phyloP scores from a whole-genome alignment of 2,329 filamentous ascomycete genomes.

The Aspergillus phoenicis region DNA sequence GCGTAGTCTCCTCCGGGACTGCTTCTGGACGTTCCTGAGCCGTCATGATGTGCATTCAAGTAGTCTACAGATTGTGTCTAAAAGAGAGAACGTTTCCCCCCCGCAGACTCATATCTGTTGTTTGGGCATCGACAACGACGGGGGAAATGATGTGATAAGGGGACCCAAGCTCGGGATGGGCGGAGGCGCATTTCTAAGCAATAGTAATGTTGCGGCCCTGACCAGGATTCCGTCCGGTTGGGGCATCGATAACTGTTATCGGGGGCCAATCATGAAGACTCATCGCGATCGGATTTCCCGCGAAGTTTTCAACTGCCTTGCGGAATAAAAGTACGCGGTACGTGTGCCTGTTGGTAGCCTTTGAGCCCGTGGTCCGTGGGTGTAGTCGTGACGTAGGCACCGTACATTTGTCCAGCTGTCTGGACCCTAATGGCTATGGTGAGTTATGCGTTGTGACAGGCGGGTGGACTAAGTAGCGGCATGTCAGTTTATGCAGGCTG shows the following conservation, averaged over 20 bases:
- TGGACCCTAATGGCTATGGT: not conserved
- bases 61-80: not conserved
- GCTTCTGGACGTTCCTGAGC: not conserved
- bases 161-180: not conserved
- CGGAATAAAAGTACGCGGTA: not conserved
- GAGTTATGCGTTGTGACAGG: not conserved
- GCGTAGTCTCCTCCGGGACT: not conserved
- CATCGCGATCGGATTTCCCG: not conserved
- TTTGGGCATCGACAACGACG: not conserved
- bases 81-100: not conserved
- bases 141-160: conserved; percentile 4
- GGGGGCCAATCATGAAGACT: not conserved
- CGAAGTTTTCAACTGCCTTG: not conserved
- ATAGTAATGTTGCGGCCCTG: not conserved
- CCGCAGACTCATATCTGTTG: not conserved
- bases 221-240: not conserved
- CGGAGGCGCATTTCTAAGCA: conserved; percentile 14
- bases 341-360: not conserved
- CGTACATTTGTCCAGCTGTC: not conserved
- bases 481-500: not conserved
- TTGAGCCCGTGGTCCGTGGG: not conserved
- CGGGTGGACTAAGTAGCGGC: not conserved
- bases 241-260: not conserved
- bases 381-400: not conserved
- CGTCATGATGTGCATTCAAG: not conserved